Percentiles rank a stretch among this genome's conserved stretches.
These are phyloP conservation scores for Mallotus repandus DNA, from an alignment of 441 rosid genomes.

Conservation along the genomic window DNA sequence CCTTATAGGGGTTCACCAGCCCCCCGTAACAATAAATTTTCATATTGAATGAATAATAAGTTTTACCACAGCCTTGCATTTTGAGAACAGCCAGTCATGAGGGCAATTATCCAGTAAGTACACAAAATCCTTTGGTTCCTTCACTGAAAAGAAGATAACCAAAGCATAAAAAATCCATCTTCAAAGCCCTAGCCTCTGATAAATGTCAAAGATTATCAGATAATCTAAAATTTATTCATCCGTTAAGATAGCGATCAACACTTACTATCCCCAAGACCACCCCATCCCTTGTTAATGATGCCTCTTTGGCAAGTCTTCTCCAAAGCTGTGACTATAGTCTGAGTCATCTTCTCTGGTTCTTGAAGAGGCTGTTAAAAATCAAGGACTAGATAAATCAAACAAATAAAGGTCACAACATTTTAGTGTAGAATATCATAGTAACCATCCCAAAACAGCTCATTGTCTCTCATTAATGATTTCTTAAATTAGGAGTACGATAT, in stretches of 20 bases:
- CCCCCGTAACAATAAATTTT: too few relatives aligned
- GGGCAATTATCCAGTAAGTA: constrained; percentile 85
- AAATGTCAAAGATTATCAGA: neutral
- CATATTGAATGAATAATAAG: neutral
- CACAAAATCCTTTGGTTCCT: constrained; percentile 71
- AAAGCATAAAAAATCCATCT: neutral
- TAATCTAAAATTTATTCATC: too few relatives aligned
- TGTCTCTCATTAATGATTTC: neutral
- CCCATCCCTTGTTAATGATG: constrained; percentile 98
- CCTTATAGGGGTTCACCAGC: too few relatives aligned
- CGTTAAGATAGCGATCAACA: constrained; percentile 15
- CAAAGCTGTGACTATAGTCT: constrained; percentile 73
- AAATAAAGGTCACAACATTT: neutral
- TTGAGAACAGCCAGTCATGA: constrained; percentile 93
- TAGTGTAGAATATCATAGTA: neutral
- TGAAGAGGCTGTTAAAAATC: constrained; percentile 63
- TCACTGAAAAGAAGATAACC: constrained; percentile 47
- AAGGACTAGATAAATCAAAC: neutral
- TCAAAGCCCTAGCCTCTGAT: neutral
- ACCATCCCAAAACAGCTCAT: neutral
- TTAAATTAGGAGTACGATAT: neutral
- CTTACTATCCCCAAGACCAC: constrained; percentile 93
- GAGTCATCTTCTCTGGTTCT: constrained; percentile 92
- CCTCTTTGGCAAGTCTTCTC: constrained; percentile 87
- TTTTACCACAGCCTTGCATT: constrained; percentile 97